Evolutionary conservation across 75 land plant species (phyloP).

Genomic region (Picea glauca): DNA sequence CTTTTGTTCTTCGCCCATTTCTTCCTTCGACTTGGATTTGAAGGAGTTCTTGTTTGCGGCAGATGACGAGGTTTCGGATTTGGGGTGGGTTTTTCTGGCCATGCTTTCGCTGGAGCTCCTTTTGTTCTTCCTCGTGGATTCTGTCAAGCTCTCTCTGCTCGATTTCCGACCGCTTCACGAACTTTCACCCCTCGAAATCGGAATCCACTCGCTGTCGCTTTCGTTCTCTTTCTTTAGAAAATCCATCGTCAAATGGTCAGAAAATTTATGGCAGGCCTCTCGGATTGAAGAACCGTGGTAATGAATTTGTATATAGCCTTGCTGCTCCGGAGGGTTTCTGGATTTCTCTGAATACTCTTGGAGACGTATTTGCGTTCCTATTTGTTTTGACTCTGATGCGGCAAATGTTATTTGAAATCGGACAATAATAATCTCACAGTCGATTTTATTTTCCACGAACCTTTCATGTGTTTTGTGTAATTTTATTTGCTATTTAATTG

Average conservation of each 20-base stretch:
- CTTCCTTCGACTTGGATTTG: conserved; percentile 10
- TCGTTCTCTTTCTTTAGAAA: conserved; percentile 72
- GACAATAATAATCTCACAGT: too few species aligned
- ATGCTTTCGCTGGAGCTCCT: conserved; percentile 17
- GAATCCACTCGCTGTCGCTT: conserved; percentile 56
- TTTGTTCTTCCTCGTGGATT: conserved; percentile 69
- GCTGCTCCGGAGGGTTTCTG: too few species aligned
- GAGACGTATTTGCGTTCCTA: too few species aligned
- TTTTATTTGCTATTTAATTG: too few species aligned
- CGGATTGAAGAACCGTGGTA: too few species aligned
- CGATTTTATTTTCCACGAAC: too few species aligned
- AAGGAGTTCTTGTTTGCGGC: conserved; percentile 12
- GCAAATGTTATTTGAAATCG: too few species aligned
- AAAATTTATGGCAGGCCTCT: too few species aligned
- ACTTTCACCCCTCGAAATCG: conserved; percentile 65
- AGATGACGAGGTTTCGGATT: conserved; percentile 11
- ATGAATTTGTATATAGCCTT: too few species aligned
- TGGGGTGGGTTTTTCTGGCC: background rate
- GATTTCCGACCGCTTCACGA: conserved; percentile 77
- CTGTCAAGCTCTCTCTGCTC: conserved; percentile 68
- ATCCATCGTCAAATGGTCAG: conserved; percentile 47
- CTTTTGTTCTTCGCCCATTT: conserved; percentile 8
- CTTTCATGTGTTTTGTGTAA: too few species aligned
- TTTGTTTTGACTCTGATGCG: too few species aligned
- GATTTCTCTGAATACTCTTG: too few species aligned